Evolutionary conservation across 2,329 filamentous ascomycete genomes (phyloP).

Genomic region (Trichoderma gracile): DNA sequence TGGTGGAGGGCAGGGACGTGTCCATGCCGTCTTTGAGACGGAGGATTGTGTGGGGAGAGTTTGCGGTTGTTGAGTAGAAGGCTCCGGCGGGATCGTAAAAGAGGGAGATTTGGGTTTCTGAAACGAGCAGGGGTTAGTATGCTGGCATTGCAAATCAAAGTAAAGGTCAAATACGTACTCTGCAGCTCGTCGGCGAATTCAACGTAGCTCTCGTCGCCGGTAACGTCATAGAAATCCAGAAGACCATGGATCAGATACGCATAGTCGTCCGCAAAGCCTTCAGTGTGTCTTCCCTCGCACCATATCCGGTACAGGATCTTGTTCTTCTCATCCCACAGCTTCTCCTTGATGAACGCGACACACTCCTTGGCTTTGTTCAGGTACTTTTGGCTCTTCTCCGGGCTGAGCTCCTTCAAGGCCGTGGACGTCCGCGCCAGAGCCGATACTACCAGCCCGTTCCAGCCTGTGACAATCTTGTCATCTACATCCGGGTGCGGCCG

Average conservation of each 20-base stretch:
- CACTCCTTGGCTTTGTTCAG: constrained; percentile 66
- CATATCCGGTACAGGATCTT: constrained; percentile 73
- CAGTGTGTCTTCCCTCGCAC: constrained; percentile 63
- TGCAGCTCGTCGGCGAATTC: constrained; percentile 82
- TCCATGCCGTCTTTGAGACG: constrained; percentile 96
- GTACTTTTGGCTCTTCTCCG: constrained; percentile 60
- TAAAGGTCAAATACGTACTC: constrained; percentile 47
- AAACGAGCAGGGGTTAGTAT: constrained; percentile 20
- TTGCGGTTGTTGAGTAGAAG: constrained; percentile 70
- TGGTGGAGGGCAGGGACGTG: constrained; percentile 84
- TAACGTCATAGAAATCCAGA: constrained; percentile 80
- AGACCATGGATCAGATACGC: constrained; percentile 83
- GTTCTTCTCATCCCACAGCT: constrained; percentile 67
- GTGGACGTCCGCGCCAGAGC: constrained; percentile 75
- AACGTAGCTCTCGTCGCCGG: constrained; percentile 72
- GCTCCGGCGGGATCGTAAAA: constrained; percentile 74
- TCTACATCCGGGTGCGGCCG: constrained; percentile 77
- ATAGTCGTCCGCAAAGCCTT: constrained; percentile 91
- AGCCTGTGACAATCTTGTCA: constrained; percentile 82
- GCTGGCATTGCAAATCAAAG: neutral
- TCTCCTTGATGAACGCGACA: constrained; percentile 68
- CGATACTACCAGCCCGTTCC: constrained; percentile 86
- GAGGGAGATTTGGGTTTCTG: constrained; percentile 67
- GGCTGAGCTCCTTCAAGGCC: constrained; percentile 62
- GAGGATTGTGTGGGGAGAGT: constrained; percentile 71